Evolutionary conservation across 176 grass and related monocot genomes (phyloP).

Genomic region (Avena insularis): DNA sequence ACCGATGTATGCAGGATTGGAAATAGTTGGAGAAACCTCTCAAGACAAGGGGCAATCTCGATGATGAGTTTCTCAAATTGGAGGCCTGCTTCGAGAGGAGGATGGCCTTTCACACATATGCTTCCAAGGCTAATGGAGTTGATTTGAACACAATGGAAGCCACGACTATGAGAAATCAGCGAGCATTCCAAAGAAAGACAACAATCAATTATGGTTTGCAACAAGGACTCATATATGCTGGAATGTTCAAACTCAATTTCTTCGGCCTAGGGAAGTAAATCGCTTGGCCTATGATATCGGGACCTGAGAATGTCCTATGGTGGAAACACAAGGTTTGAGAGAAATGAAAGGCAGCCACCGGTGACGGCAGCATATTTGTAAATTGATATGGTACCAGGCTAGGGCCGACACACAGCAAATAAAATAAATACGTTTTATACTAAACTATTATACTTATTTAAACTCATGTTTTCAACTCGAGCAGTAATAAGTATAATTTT

Average conservation of each 20-base stretch:
- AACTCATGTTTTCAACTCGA: no score
- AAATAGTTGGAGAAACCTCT: background rate
- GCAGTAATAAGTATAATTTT: no score
- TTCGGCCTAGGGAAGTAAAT: background rate
- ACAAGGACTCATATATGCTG: background rate
- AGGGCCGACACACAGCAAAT: no score
- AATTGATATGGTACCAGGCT: no score
- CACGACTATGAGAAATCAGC: background rate
- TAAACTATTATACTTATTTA: no score
- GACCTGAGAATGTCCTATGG: background rate
- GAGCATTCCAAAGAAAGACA: background rate
- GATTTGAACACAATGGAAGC: background rate
- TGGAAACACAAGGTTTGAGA: no score
- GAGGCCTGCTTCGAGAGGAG: background rate
- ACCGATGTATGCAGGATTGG: background rate
- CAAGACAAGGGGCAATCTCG: conserved; percentile 1
- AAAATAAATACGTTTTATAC: no score
- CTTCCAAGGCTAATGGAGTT: background rate
- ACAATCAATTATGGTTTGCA: background rate
- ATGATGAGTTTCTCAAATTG: background rate
- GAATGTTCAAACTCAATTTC: background rate
- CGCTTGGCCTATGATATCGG: background rate
- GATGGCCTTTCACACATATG: background rate
- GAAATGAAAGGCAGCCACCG: no score
- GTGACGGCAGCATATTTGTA: no score